Evolutionary conservation across 352 stramenopile genomes (phyloP).

Genomic region (Pythium brassicae): DNA sequence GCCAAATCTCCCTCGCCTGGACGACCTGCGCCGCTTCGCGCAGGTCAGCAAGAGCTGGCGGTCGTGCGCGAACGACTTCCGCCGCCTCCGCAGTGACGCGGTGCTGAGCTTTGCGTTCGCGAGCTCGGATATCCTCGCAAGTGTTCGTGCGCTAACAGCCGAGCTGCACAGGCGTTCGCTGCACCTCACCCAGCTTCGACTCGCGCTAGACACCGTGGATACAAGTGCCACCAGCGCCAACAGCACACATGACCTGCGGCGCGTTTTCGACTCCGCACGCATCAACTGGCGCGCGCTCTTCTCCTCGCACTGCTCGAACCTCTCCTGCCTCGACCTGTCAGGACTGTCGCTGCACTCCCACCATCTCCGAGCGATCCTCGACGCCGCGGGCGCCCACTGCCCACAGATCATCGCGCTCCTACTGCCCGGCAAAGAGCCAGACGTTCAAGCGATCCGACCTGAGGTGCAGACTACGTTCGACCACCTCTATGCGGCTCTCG

Average conservation of each 20-base stretch:
- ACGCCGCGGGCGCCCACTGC: constrained; percentile 3
- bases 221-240: background rate
- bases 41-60: constrained; percentile 1
- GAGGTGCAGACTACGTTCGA: constrained; percentile 3
- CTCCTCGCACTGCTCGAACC: background rate
- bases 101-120: background rate
- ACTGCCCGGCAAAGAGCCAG: background rate
- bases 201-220: background rate
- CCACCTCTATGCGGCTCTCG: constrained; percentile 7
- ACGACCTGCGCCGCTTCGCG: background rate
- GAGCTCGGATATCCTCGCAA: background rate
- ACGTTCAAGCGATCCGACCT: background rate
- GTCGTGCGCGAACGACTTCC: background rate
- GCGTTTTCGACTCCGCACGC: background rate
- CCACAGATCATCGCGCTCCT: constrained; percentile 5
- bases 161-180: too few species aligned
- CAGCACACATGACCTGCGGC: background rate
- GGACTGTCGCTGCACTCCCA: constrained; percentile 4
- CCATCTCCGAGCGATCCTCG: constrained; percentile 6
- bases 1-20: too few species aligned
- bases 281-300: constrained; percentile 3
- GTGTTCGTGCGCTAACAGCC: too few species aligned
- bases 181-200: background rate
- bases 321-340: constrained; percentile 8
- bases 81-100: background rate